Base-by-base conservation (phyloP, 1,139 yeast genomes). In the Hyphopichia wangnamkhiaoensis region DNA sequence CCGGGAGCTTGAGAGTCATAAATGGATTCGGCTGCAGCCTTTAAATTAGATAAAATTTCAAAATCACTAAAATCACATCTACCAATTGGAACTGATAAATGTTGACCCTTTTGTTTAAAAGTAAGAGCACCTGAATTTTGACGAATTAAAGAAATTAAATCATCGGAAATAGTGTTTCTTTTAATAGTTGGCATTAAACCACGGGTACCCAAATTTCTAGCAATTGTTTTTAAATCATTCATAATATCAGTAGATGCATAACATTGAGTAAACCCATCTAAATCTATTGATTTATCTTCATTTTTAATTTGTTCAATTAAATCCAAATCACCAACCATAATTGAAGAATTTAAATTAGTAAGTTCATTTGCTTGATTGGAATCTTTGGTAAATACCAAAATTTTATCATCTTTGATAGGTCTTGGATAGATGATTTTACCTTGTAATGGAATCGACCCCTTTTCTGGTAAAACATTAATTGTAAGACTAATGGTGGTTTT, bases 161-260 rank as follows among this genome's bases (percentile, higher is more conserved):
- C 80, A n/a, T 77, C 79, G 1, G 88, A 73, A 14, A 93, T 94
- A 1, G 97, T 91, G 13, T 96, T 95, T 58, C 82, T 85, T 66
- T 90, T 91, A 14, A 79, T 80, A 35, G 79, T 76, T 36, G 98
- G 98, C 88, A 91, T 84, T 48, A 93, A 74, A 21, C 96, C 96
- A 54, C 76, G 81, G 31, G 96, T 95, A 43, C 98, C 98, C 49
- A 94, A 73, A 13, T 76, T 71, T 56, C 90, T 79, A 21, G 95
- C 96, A 26, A 89, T 68, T 38, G 76, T 71, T 46, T 74, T 76
- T 50, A 93, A 71, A 31, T 76, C 73, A 20, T 77, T 65, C 30
- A 78, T 76, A 46, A 89, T 79, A 37, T 89, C 96, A 2, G 95
- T 85, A 2, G 96, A 84, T 7, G 97, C 95, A 55, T 84, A 83